Evolutionary conservation across 768 basidiomycete genomes (phyloP).

Genomic region (Amyloporia xantha): DNA sequence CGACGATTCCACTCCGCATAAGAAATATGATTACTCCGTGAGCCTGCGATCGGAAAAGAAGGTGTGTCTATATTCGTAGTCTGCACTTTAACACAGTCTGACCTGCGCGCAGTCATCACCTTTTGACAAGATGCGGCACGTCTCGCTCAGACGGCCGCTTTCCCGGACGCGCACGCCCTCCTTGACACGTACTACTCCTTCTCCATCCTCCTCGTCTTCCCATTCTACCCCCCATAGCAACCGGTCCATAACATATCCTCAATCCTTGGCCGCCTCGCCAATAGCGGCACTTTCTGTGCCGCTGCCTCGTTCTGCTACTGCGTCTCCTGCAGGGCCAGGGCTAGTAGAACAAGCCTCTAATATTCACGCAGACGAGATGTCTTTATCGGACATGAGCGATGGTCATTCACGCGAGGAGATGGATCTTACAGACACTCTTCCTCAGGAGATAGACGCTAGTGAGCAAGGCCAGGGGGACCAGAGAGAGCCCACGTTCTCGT

Average conservation of each 20-base stretch:
- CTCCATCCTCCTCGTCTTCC: conserved; percentile 21
- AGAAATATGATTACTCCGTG: conserved; percentile 27
- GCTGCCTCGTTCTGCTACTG: conserved; percentile 27
- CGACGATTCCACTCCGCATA: conserved; percentile 15
- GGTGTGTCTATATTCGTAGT: conserved; percentile 15
- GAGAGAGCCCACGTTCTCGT: conserved; percentile 68
- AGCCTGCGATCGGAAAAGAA: conserved; percentile 26
- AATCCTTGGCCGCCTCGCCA: conserved; percentile 34
- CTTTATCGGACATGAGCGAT: conserved; percentile 1
- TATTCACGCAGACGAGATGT: neutral
- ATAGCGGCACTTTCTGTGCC: conserved; percentile 39
- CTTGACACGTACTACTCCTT: conserved; percentile 26
- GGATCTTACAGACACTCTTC: neutral
- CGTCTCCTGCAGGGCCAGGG: conserved; percentile 15
- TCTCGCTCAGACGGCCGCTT: conserved; percentile 23
- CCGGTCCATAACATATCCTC: conserved; percentile 34
- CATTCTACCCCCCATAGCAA: conserved; percentile 37
- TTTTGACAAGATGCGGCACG: conserved; percentile 21
- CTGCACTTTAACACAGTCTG: neutral
- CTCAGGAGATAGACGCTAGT: neutral
- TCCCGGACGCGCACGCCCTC: conserved; percentile 29
- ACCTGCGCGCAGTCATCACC: conserved; percentile 18
- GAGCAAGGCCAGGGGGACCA: conserved; percentile 4
- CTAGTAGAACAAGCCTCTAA: conserved; percentile 6
- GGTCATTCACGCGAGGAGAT: conserved; percentile 4